Base-by-base conservation (phyloP, 2,329 filamentous ascomycete species). In the Hirsutella thompsonii region DNA sequence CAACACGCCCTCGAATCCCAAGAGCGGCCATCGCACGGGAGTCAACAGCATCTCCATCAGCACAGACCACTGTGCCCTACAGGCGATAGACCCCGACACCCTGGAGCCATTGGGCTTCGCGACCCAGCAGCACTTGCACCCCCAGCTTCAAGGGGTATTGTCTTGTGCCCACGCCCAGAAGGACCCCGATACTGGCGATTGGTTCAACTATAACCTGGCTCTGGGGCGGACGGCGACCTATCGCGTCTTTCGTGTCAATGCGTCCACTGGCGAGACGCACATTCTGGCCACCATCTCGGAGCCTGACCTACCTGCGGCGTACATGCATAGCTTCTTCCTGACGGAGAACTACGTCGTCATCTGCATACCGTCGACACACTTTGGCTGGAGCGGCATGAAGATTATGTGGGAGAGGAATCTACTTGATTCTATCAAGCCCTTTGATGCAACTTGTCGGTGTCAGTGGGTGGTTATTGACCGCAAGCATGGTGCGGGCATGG, bases 261-360 rank as follows among this genome's bases (percentile, higher is more conserved):
- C 76, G 0, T 55, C 67, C 0, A 81, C 76, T 0, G 82, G 80
- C 0, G 63, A 75, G 41, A 85, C 83, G 0, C 72, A 76, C 0
- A 79, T 92, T 16, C 69, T 93, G 0, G 84, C 84, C 3, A 79
- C 72, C 0, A 74, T 92, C 44, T 58, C 61, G 0, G 66, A 63
- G 3, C 57, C 60, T 4, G 62, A 66, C 3, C 55, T 70, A 3
- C 61, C 62, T 2, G 63, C 81, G 0, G 79, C 83, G 0, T 93
- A 92, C 51, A 75, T 93, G n/a, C 87, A 93, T 61, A 90, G 84
- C 8, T 71, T 90, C 50, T 86, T 87, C 51, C 59, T 93, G 20
- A 82, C 83, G 0, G 62, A 75, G 14, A 75, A 79, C 49, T 83
- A 81, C 51, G 75, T 89, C 2, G 62, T 92, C 0, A 63, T 93